A percentile compares a stretch with the other conserved stretches of the same genome.
phyloP scores from a whole-genome alignment of 1,284 basidiomycete species.

The Boletellus sp. region DNA sequence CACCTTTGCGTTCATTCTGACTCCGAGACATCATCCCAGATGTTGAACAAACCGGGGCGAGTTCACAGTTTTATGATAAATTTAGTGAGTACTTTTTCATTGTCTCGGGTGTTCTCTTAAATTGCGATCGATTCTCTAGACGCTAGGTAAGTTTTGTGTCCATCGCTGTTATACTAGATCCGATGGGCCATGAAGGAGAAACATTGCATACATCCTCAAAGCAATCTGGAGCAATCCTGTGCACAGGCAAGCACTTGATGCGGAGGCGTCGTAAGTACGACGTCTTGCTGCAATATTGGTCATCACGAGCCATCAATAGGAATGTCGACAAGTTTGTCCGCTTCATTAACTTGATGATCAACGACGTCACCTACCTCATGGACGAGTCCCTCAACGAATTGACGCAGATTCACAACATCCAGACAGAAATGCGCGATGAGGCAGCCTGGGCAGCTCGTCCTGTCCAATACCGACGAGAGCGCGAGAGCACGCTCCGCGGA shows the following conservation, averaged over 20 bases:
- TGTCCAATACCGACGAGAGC: conserved; percentile 77
- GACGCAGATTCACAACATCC: conserved; percentile 83
- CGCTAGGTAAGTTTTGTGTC: conserved; percentile 42
- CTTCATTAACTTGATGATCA: conserved; percentile 98
- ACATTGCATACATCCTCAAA: conserved; percentile 83
- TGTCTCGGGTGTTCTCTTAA: conserved; percentile 5
- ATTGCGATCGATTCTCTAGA: conserved; percentile 37
- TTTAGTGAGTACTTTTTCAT: conserved; percentile 64
- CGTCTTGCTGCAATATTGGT: neutral
- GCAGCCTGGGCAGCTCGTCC: conserved; percentile 66
- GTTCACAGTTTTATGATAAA: conserved; percentile 98
- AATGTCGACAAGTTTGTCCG: conserved; percentile 89
- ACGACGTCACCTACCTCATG: conserved; percentile 97
- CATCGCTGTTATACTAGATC: conserved; percentile 1
- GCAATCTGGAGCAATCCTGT: conserved; percentile 85
- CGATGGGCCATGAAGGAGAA: conserved; percentile 53
- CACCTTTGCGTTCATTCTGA: neutral
- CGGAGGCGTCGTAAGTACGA: conserved; percentile 65
- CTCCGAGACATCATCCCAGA: conserved; percentile 46
- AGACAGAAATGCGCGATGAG: conserved; percentile 79
- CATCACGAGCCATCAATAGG: conserved; percentile 37
- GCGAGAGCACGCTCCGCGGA: conserved; percentile 72
- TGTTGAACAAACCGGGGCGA: conserved; percentile 95
- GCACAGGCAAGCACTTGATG: conserved; percentile 81
- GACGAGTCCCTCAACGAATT: conserved; percentile 94